Conservation (phyloP, 768 basidiomycete genomes). For the Calocybe indica region DNA sequence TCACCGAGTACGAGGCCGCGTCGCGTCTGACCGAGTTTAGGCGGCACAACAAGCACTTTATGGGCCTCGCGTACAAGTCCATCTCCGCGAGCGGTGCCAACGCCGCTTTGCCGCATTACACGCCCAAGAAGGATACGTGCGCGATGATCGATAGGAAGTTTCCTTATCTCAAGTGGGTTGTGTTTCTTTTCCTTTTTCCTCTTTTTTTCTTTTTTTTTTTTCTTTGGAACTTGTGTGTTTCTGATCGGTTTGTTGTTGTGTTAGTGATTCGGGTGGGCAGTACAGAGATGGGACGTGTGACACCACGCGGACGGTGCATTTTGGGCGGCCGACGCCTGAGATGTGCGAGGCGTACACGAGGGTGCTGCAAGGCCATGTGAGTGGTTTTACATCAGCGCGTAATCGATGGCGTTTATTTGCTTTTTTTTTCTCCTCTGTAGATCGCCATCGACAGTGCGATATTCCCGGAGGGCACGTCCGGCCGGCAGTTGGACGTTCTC, state of each 20-base stretch:
- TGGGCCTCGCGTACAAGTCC: slow-evolving; percentile 84
- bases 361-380: slow-evolving; percentile 92
- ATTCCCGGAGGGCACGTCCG: slow-evolving; percentile 88
- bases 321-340: slow-evolving; percentile 81
- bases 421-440: slow-evolving; percentile 28
- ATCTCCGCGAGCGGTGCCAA: slow-evolving; percentile 89
- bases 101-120: slow-evolving; percentile 92
- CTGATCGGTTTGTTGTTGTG: slow-evolving; percentile 3
- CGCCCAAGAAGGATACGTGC: slow-evolving; percentile 65
- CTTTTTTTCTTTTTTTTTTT: no score
- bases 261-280: slow-evolving; percentile 88
- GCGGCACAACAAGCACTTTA: slow-evolving; percentile 62
- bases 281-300: slow-evolving; percentile 89
- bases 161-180: slow-evolving; percentile 83
- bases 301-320: slow-evolving; percentile 78
- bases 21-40: slow-evolving; percentile 78
- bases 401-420: slow-evolving; percentile 2
- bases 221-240: no score
- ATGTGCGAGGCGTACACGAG: slow-evolving; percentile 90
- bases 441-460: slow-evolving; percentile 88
- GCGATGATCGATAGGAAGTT: slow-evolving; percentile 67
- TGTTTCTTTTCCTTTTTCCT: slow-evolving; percentile 7
- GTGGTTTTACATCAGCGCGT: slow-evolving; percentile 24
- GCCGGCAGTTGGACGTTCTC: slow-evolving; percentile 77
- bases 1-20: slow-evolving; percentile 91